These are phyloP conservation scores for Ceratorhiza oryzae-sativae DNA, from an alignment of 1,284 basidiomycete species.

Conservation along the genomic window DNA sequence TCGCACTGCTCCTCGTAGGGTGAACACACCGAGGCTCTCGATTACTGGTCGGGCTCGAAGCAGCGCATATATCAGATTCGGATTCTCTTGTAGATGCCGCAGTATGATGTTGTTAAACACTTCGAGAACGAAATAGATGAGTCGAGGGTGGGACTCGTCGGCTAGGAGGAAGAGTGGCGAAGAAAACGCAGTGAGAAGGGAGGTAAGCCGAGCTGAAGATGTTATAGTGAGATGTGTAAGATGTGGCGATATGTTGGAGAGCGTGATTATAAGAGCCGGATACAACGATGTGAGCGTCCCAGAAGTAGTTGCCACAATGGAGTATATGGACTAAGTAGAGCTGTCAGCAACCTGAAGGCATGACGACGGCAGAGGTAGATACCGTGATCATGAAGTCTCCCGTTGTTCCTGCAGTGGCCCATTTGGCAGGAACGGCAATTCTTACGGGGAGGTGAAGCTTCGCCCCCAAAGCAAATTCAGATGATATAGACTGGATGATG, in stretches of 20 bases:
- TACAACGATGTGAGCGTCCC: constrained; percentile 83
- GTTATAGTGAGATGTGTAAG: constrained; percentile 82
- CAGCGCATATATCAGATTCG: constrained; percentile 87
- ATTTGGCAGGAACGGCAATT: constrained; percentile 74
- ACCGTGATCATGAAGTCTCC: constrained; percentile 90
- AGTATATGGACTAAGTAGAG: constrained; percentile 74
- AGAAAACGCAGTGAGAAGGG: constrained; percentile 89
- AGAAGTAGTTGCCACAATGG: constrained; percentile 86
- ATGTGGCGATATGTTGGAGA: constrained; percentile 88
- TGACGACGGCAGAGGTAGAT: constrained; percentile 47
- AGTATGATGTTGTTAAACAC: constrained; percentile 86
- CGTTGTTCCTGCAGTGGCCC: constrained; percentile 72
- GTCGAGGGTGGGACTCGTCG: constrained; percentile 91
- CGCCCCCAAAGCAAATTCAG: constrained; percentile 77
- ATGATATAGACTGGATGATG: constrained; percentile 89
- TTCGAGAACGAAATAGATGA: constrained; percentile 93
- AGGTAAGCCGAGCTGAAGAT: constrained; percentile 81
- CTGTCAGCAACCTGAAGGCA: background rate
- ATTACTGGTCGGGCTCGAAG: constrained; percentile 82
- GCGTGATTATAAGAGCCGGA: constrained; percentile 87
- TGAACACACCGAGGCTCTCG: constrained; percentile 88
- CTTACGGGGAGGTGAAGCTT: constrained; percentile 64
- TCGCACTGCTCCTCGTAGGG: constrained; percentile 77
- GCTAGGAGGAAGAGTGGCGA: constrained; percentile 88
- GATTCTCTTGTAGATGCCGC: constrained; percentile 76